Base-by-base conservation (phyloP, 2,329 filamentous ascomycete species). In the Trichoderma polysporum region DNA sequence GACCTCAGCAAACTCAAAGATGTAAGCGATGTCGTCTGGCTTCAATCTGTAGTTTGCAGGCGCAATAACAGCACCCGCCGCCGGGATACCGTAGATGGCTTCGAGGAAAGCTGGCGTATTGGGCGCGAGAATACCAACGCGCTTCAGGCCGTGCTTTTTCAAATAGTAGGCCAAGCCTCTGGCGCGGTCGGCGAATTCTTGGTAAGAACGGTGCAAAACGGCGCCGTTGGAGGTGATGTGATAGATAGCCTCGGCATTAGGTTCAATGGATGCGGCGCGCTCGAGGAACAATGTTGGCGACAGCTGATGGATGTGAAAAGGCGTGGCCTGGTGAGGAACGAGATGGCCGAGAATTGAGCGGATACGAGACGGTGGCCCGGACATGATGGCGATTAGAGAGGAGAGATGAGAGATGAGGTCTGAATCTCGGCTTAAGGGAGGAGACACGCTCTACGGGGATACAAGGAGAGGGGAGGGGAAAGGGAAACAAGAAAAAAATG, bases 61-160 rank as follows among this genome's bases (percentile, higher is more conserved):
- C 62, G 97, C 91, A 69, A 93, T 88, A 27, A 96, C 86, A 8
- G 85, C 91, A 1, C 93, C 93, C 0, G 91, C 91, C 1, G 91
- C 94, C 0, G 89, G 90, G 71, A 97, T 90, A 1, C 91, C 95
- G 75, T 92, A 99, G 69, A 97, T 92, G 7, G 89, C 87, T 79
- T 98, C 94, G 31, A 99, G 83, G 73, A 98, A 98, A 0, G 94
- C 94, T 0, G 95, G 95, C 1, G 95, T 99, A 76, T 99, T 99
- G 3, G 95, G 92, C 9, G 89, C 90, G 12, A 99, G 83, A 56
- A 99, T 90, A 7, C 95, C 95, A 6, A 98, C 91, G 68, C 91
- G 86, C 73, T 88, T 90, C 74, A 88, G 88, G 4, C 86, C 85
- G 74, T 91, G 87, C 77, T 91, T 92, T 72, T 86, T 86, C 66